Evolutionary conservation across 23 red algal genomes (phyloP).

Genomic region (Gracilariopsis chorda): DNA sequence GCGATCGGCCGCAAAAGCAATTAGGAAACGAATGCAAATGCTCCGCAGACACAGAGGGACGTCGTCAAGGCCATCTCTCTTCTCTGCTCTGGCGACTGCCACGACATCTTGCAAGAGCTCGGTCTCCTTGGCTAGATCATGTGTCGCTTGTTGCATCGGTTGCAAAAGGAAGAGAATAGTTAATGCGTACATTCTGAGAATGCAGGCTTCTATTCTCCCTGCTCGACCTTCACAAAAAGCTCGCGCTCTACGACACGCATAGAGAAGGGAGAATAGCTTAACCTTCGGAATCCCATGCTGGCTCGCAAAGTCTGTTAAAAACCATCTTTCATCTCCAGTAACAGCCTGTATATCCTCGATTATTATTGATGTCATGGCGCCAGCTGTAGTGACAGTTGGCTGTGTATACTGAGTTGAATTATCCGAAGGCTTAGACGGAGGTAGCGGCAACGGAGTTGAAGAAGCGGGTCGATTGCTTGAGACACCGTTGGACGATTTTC

Average conservation of each 20-base stretch:
- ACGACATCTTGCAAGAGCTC: conserved; percentile 62
- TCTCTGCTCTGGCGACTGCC: conserved; percentile 19
- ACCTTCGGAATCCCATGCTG: conserved; percentile 40
- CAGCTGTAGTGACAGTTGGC: background rate
- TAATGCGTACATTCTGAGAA: conserved; percentile 56
- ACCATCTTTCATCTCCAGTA: conserved; percentile 38
- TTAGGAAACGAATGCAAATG: conserved; percentile 64
- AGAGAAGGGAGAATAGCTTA: conserved; percentile 47
- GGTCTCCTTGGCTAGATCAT: conserved; percentile 40
- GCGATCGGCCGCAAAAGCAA: conserved; percentile 42
- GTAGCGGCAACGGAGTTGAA: conserved; percentile 7
- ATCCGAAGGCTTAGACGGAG: background rate
- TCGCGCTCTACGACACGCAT: conserved; percentile 29
- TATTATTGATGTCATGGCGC: background rate
- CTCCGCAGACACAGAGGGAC: conserved; percentile 60
- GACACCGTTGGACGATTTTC: background rate
- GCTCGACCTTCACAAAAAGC: conserved; percentile 38
- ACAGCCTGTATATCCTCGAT: conserved; percentile 25
- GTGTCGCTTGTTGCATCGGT: background rate
- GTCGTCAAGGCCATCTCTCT: conserved; percentile 64
- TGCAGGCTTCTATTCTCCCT: conserved; percentile 20
- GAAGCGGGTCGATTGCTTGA: background rate
- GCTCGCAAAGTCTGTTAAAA: conserved; percentile 40
- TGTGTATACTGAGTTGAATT: background rate
- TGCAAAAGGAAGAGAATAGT: conserved; percentile 65